Percentiles rank a stretch among this genome's conserved stretches.
Conservation (phyloP, 2,329 filamentous ascomycete genomes). For the Verticillium nubilum region DNA sequence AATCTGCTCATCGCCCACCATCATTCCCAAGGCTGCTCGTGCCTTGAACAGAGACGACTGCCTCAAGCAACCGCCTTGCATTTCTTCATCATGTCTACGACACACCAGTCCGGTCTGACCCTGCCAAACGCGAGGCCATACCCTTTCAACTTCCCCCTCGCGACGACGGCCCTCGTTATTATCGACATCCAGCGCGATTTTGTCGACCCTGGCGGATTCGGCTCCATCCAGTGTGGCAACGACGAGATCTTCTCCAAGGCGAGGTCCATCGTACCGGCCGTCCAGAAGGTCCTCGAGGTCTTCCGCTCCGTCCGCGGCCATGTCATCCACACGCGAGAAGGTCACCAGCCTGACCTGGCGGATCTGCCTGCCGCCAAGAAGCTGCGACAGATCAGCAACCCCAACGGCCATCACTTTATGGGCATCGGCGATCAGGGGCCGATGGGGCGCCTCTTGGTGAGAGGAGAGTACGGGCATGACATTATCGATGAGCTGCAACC, state of each 20-base stretch:
- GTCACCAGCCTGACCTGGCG: conserved; percentile 44
- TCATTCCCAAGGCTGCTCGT: no score
- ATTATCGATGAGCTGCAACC: conserved; percentile 48
- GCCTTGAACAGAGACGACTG: no score
- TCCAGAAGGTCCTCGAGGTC: conserved; percentile 30
- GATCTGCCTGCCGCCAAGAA: conserved; percentile 46
- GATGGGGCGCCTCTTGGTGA: conserved; percentile 46
- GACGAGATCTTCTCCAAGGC: conserved; percentile 25
- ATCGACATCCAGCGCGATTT: conserved; percentile 53
- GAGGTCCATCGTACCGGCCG: conserved; percentile 35
- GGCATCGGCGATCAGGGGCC: conserved; percentile 47
- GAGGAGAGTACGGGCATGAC: conserved; percentile 50
- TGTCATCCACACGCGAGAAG: conserved; percentile 46
- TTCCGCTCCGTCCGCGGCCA: conserved; percentile 34
- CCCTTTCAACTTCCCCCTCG: conserved; percentile 26
- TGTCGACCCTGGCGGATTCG: conserved; percentile 39
- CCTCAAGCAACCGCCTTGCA: no score
- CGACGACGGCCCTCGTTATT: conserved; percentile 43
- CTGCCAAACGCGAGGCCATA: conserved; percentile 16
- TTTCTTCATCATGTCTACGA: not conserved
- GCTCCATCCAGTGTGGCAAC: conserved; percentile 39
- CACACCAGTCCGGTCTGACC: not conserved
- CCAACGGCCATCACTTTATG: conserved; percentile 26
- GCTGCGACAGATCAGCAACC: conserved; percentile 40
- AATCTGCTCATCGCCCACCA: no score